Evolutionary conservation across 2,329 filamentous ascomycete genomes (phyloP).

Genomic region (Diaporthe australafricana): DNA sequence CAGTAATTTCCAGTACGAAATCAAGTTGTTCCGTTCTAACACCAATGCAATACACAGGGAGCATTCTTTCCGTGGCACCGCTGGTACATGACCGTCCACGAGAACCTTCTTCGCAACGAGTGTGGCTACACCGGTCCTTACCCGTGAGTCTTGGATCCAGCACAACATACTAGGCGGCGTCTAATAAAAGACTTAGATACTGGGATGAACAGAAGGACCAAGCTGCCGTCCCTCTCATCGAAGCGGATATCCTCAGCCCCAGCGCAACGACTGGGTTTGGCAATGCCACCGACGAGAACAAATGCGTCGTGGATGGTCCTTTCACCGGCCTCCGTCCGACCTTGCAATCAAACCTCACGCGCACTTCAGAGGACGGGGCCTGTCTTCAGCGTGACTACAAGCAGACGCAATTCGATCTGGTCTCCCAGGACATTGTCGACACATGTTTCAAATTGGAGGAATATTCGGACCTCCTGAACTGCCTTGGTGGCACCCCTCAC

Average conservation of each 20-base stretch:
- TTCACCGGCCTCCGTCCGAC: background rate
- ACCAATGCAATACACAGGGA: background rate
- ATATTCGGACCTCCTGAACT: background rate
- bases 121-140: background rate
- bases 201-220: background rate
- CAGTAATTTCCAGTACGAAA: background rate
- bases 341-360: background rate
- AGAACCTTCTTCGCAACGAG: background rate
- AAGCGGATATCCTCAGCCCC: background rate
- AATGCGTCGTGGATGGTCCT: background rate
- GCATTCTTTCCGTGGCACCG: slow-evolving; percentile 11
- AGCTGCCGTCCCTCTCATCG: background rate
- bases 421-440: background rate
- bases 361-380: background rate
- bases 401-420: background rate
- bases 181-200: background rate
- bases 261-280: background rate
- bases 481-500: background rate
- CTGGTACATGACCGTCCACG: slow-evolving; percentile 1
- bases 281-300: background rate
- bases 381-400: background rate
- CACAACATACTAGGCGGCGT: background rate
- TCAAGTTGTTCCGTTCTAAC: background rate
- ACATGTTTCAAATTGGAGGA: background rate
- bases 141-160: background rate